Conservation (phyloP, 2,329 filamentous ascomycete species). For the Alternaria rosae region DNA sequence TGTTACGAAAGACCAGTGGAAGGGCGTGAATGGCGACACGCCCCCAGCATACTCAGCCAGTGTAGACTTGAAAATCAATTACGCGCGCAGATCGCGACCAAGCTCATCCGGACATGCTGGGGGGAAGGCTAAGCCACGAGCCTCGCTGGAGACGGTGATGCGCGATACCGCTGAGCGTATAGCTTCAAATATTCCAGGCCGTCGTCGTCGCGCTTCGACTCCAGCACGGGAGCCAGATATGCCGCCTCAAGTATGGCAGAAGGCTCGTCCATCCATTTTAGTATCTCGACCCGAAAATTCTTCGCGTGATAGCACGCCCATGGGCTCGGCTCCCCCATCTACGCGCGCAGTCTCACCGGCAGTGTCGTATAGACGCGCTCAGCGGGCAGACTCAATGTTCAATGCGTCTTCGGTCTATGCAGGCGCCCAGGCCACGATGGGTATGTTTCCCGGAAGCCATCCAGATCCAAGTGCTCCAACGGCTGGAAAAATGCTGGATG, state of each 20-base stretch:
- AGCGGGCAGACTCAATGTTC: neutral
- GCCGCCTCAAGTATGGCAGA: slow-evolving; percentile 22
- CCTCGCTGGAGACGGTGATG: neutral
- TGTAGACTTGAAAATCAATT: neutral
- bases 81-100: neutral
- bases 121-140: neutral
- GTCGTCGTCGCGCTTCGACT: neutral
- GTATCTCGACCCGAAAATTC: neutral
- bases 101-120: neutral
- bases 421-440: neutral
- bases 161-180: neutral
- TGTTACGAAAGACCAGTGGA: slow-evolving; percentile 24
- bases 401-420: neutral
- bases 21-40: neutral
- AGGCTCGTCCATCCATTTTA: slow-evolving; percentile 21
- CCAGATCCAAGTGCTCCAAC: neutral
- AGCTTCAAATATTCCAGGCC: neutral
- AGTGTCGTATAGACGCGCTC: neutral
- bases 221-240: slow-evolving; percentile 13
- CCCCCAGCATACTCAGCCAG: slow-evolving; percentile 4
- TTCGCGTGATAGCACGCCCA: slow-evolving; percentile 20
- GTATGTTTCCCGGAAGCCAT: neutral
- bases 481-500: no score
- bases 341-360: neutral
- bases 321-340: slow-evolving; percentile 12